These are phyloP conservation scores for Coleophoma cylindrospora DNA, from an alignment of 2,329 filamentous ascomycete genomes.

Conservation along the genomic window DNA sequence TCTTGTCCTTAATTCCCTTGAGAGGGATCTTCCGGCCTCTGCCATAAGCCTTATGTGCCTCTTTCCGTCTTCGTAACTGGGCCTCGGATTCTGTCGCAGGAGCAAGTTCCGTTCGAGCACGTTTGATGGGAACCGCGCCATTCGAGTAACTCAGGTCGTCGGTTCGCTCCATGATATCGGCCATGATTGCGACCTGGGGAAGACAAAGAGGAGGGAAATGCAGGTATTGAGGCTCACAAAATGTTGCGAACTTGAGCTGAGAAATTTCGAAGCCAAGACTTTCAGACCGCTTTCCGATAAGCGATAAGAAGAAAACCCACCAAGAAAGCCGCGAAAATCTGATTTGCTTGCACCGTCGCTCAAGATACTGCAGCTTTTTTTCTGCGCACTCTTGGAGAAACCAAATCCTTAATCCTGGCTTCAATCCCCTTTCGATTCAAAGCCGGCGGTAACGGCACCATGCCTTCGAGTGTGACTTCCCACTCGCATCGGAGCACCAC, in stretches of 20 bases:
- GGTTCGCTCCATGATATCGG: slow-evolving; percentile 9
- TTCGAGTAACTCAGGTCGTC: slow-evolving; percentile 32
- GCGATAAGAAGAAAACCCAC: slow-evolving; percentile 9
- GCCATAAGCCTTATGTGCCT: slow-evolving; percentile 75
- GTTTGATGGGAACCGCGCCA: slow-evolving; percentile 46
- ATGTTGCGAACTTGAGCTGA: no score
- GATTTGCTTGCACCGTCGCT: no score
- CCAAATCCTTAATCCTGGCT: slow-evolving; percentile 39
- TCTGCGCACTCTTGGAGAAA: no score
- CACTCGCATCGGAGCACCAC: slow-evolving; percentile 93
- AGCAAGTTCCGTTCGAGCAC: slow-evolving; percentile 43
- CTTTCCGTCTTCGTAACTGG: slow-evolving; percentile 41
- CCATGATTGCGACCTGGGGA: slow-evolving; percentile 5
- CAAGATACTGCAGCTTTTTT: no score
- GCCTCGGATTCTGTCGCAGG: slow-evolving; percentile 19
- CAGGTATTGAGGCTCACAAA: no score
- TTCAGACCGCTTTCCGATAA: slow-evolving; percentile 11
- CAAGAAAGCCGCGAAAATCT: no score
- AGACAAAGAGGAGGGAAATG: background rate
- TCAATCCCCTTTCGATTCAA: slow-evolving; percentile 85
- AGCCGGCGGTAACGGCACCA: slow-evolving; percentile 67
- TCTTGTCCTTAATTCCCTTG: slow-evolving; percentile 79
- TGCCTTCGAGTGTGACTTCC: slow-evolving; percentile 63
- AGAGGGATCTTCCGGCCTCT: slow-evolving; percentile 72
- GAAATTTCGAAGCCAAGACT: slow-evolving; percentile 16